phyloP scores from a whole-genome alignment of 139 green algal genomes.

The Micractinium sp. region DNA sequence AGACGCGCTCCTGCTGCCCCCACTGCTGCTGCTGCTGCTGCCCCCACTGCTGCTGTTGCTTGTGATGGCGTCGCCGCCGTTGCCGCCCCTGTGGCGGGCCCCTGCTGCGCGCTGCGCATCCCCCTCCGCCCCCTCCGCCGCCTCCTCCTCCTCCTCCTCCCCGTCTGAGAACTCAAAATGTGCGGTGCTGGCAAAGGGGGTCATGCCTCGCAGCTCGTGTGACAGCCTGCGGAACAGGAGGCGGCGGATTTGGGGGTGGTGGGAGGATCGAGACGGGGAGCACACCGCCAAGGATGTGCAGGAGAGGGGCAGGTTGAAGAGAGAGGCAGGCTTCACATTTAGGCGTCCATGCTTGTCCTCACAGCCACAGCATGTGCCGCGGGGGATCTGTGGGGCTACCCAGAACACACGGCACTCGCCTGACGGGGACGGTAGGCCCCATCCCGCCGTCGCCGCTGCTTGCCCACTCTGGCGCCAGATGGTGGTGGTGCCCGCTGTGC shows the following conservation, averaged over 20 bases:
- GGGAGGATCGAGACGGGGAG: no score
- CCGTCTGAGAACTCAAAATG: background rate
- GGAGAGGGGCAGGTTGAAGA: no score
- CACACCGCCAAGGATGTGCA: no score
- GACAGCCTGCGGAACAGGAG: no score
- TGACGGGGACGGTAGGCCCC: no score
- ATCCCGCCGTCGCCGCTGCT: no score
- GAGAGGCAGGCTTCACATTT: no score
- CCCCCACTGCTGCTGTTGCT: background rate
- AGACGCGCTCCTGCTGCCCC: background rate
- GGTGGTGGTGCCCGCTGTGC: background rate
- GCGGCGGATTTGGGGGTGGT: no score
- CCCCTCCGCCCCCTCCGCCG: background rate
- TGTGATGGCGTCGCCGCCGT: background rate
- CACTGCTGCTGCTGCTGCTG: background rate
- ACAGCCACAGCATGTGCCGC: no score
- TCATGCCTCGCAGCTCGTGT: background rate
- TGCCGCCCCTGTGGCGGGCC: background rate
- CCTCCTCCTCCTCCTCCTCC: background rate
- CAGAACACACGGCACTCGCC: no score
- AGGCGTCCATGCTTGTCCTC: no score
- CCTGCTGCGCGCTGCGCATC: background rate
- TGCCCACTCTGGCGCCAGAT: background rate
- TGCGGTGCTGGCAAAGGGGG: background rate
- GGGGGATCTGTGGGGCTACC: no score